Evolutionary conservation across 768 basidiomycete species (phyloP), one percentile per base, ranked within the genome.

Genomic region (Kwoniella mangroviensis): DNA sequence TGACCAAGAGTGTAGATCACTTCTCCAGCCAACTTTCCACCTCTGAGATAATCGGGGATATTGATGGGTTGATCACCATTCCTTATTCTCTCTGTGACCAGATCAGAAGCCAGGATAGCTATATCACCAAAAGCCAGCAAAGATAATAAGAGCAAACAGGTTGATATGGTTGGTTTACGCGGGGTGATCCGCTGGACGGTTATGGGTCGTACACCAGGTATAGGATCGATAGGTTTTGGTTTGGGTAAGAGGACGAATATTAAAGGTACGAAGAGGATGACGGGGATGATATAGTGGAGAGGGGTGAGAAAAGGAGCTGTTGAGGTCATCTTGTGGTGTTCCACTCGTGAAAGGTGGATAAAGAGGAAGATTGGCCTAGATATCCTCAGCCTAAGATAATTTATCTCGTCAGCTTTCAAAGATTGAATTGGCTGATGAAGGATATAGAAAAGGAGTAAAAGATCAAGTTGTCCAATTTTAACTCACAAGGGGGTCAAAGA

Each of bases 101-200:
- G 87, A 78, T 86, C 87, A 4, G 87, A 84, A 53, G 91, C 88
- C 75, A 92, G 90, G 17, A 90, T 86, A 41, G 90, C 85, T 15
- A 92, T 94, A 78, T 96, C 93, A 40, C 89, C 83, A 61, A 95
- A 85, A 80, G 89, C 95, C 17, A 90, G 89, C 61, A 90, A 81
- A n/a, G 91, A 87, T 24, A 87, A 80, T 63, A 94, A 84, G 60
- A 90, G 88, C 57, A 95, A 86, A 70, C 92, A 84, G 53, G 86
- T 81, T 57, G 94, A 86, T 79, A 98, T 93, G 69, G 89, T 83
- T 52, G 87, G 87, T 69, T 91, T 88, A 79, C 94, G 90, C 52
- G 94, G 93, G 63, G 89, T 86, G 69, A 87, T 86, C 67, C 86
- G 87, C 65, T 92, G 73, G 88, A 88, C 71, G 3, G 76, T 74